A percentile compares a stretch with the other conserved stretches of the same genome.
These are phyloP conservation scores for Nissolia schottii DNA, from an alignment of 306 rosid species.

Conservation along the genomic window DNA sequence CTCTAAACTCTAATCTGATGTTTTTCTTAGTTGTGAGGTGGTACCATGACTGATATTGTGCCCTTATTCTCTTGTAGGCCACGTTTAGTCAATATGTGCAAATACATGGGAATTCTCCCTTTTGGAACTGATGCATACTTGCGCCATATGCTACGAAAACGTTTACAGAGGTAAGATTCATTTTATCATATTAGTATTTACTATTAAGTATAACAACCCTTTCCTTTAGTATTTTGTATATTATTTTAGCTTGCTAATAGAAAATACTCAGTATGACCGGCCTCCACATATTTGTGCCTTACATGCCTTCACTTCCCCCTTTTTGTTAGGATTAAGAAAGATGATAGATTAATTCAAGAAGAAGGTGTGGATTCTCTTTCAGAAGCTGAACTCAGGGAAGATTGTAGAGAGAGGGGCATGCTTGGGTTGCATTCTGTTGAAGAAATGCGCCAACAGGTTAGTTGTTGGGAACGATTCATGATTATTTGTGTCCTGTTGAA, in stretches of 20 bases:
- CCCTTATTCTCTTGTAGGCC: constrained; percentile 56
- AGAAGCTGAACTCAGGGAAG: constrained; percentile 91
- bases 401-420: constrained; percentile 97
- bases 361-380: constrained; percentile 96
- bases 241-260: not conserved
- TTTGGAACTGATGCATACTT: constrained; percentile 86
- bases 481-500: constrained; percentile 22
- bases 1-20: constrained; percentile 10
- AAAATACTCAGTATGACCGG: not conserved
- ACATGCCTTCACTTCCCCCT: not conserved
- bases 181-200: not conserved
- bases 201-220: no score
- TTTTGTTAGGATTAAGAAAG: constrained; percentile 72
- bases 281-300: not conserved
- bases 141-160: constrained; percentile 83
- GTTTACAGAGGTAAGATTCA: constrained; percentile 60
- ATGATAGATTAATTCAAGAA: constrained; percentile 82
- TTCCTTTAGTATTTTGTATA: constrained; percentile 1
- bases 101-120: constrained; percentile 93
- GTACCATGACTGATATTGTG: constrained; percentile 11
- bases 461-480: constrained; percentile 8
- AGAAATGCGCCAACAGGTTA: constrained; percentile 98
- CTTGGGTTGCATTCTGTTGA: constrained; percentile 90
- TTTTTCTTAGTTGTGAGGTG: constrained; percentile 17
- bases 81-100: constrained; percentile 97